Evolutionary conservation across 2,329 filamentous ascomycete species (phyloP).

Genomic region (Penicillium hesseltinei): DNA sequence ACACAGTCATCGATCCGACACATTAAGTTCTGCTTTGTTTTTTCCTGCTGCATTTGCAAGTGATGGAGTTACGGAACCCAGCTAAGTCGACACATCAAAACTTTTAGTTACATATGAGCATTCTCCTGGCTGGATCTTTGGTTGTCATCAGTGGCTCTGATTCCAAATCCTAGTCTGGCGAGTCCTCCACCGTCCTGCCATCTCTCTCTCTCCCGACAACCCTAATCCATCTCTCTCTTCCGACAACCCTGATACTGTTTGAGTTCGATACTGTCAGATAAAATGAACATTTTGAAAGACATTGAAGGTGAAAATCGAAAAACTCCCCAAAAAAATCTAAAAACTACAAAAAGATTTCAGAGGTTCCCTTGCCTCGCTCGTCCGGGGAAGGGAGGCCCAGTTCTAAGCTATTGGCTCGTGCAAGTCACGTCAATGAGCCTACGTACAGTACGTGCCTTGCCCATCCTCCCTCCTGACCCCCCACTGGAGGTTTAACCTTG

Average conservation of each 20-base stretch:
- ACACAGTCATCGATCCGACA: constrained; percentile 35
- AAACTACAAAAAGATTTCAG: background rate
- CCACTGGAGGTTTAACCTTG: constrained; percentile 7
- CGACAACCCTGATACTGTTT: constrained; percentile 6
- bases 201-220: background rate
- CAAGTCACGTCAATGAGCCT: constrained; percentile 14
- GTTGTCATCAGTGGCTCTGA: constrained; percentile 33
- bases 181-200: constrained; percentile 9
- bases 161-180: constrained; percentile 31
- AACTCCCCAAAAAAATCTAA: background rate
- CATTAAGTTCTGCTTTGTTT: constrained; percentile 24
- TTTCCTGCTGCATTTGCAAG: constrained; percentile 3
- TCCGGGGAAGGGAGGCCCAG: background rate
- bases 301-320: background rate
- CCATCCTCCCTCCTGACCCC: constrained; percentile 6
- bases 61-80: constrained; percentile 29
- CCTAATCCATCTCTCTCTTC: background rate
- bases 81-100: constrained; percentile 40
- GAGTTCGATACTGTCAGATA: constrained; percentile 2
- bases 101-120: constrained; percentile 31
- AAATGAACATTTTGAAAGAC: background rate
- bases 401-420: constrained; percentile 2
- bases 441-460: constrained; percentile 20
- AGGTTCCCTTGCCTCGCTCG: background rate
- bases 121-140: constrained; percentile 21